phyloP scores from a whole-genome alignment of 75 land plant species.

The Picea sitchensis region DNA sequence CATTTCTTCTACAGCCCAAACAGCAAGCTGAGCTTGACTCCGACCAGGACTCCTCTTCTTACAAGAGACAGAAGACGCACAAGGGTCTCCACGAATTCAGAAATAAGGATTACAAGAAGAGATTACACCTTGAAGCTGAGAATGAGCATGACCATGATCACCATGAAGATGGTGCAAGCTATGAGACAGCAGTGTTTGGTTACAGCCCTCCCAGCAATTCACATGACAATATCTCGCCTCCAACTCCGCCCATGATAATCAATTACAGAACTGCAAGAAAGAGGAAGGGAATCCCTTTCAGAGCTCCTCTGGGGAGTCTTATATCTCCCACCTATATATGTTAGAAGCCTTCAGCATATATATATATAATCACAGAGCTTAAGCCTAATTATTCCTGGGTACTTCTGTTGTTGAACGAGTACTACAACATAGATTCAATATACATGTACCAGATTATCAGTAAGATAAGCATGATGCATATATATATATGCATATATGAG shows the following conservation, averaged over 20 bases:
- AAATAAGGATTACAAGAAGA: background rate
- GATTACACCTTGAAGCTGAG: background rate
- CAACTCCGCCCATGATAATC: constrained; percentile 30
- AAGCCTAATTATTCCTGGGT: background rate
- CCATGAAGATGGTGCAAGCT: constrained; percentile 4
- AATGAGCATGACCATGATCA: background rate
- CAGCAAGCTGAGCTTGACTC: constrained; percentile 11
- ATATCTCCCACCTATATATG: background rate
- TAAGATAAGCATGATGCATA: too few species aligned
- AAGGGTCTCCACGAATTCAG: constrained; percentile 1
- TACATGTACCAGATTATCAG: too few species aligned
- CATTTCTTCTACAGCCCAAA: constrained; percentile 6
- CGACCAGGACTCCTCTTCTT: constrained; percentile 8
- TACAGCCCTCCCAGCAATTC: constrained; percentile 7
- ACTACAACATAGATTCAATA: too few species aligned
- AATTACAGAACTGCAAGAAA: constrained; percentile 32
- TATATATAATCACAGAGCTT: too few species aligned
- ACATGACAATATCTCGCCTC: constrained; percentile 12
- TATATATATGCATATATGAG: too few species aligned
- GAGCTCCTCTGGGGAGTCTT: constrained; percentile 25
- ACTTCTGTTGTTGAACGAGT: too few species aligned
- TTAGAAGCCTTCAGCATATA: background rate
- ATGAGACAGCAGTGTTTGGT: background rate
- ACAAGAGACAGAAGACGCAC: constrained; percentile 6
- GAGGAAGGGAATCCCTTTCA: constrained; percentile 45